Conservation (phyloP, 2,329 filamentous ascomycete genomes). For the Septoria linicola region DNA sequence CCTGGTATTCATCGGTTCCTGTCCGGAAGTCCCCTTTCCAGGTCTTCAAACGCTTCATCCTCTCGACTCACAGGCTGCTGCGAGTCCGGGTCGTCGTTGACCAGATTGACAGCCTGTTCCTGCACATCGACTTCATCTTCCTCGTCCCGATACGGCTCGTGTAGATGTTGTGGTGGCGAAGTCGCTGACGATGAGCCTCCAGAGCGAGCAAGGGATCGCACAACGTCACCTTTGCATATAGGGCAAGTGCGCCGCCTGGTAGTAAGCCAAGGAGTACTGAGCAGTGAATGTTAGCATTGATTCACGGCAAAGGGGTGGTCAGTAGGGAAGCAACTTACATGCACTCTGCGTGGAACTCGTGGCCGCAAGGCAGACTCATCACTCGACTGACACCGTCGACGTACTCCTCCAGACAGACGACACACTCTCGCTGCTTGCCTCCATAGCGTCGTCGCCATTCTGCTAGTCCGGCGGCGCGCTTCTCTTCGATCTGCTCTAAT, state of each 20-base stretch:
- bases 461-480: conserved; percentile 50
- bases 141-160: conserved; percentile 21
- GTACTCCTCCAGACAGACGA: conserved; percentile 95
- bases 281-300: not conserved
- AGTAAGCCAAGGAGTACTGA: conserved; percentile 91
- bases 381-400: conserved; percentile 89
- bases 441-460: conserved; percentile 60
- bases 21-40: conserved; percentile 36
- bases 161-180: conserved; percentile 15
- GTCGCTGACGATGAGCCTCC: conserved; percentile 20
- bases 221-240: conserved; percentile 97
- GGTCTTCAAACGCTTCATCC: conserved; percentile 38
- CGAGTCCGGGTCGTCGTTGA: conserved; percentile 37
- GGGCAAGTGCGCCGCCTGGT: conserved; percentile 95
- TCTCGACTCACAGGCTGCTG: conserved; percentile 36
- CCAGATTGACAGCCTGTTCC: conserved; percentile 34
- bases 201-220: conserved; percentile 50
- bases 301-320: not conserved
- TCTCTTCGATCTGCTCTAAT: conserved; percentile 50
- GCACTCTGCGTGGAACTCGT: conserved; percentile 97
- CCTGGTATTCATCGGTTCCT: conserved; percentile 19
- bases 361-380: conserved; percentile 95
- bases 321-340: conserved; percentile 66
- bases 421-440: conserved; percentile 77
- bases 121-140: conserved; percentile 36